Percentiles rank a stretch among this genome's conserved stretches.
These are phyloP conservation scores for Tylopilus felleus DNA, from an alignment of 768 basidiomycete genomes.

Conservation along the genomic window DNA sequence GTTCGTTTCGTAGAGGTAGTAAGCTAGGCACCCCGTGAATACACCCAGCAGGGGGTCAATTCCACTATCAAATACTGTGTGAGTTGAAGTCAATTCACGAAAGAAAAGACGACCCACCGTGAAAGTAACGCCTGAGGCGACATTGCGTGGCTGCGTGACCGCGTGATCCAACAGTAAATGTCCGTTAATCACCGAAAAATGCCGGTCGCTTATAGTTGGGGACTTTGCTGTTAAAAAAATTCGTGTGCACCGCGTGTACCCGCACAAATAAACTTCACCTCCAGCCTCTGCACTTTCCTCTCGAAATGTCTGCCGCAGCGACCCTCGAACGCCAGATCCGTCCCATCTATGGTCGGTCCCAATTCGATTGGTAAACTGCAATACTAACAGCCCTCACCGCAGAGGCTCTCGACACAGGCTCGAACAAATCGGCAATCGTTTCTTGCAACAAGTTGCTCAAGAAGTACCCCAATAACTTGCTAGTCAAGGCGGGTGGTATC, in stretches of 20 bases:
- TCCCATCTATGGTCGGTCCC: constrained; percentile 71
- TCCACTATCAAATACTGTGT: constrained; percentile 38
- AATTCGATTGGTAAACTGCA: neutral
- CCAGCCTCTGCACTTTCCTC: neutral
- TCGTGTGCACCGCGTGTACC: constrained; percentile 11
- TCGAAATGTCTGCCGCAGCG: constrained; percentile 45
- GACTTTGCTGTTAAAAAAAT: constrained; percentile 24
- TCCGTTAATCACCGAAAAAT: constrained; percentile 20
- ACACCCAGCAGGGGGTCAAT: constrained; percentile 73
- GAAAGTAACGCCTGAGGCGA: constrained; percentile 39
- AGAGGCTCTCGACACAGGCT: constrained; percentile 86
- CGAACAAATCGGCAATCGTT: constrained; percentile 83
- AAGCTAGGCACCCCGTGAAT: constrained; percentile 76
- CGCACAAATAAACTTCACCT: constrained; percentile 2
- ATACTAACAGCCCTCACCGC: constrained; percentile 9
- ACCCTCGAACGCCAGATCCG: constrained; percentile 80
- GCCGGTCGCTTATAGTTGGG: constrained; percentile 27
- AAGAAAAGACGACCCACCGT: constrained; percentile 24
- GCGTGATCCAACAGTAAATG: neutral
- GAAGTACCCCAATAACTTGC: constrained; percentile 71
- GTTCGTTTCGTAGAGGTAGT: constrained; percentile 76
- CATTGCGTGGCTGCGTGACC: constrained; percentile 27
- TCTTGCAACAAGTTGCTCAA: constrained; percentile 86
- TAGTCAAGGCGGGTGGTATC: constrained; percentile 55
- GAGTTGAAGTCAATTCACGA: neutral